Percentiles rank a stretch among this genome's conserved stretches.
Conservation (phyloP, 2,329 filamentous ascomycete genomes). For the Tolypocladium ovalisporum region DNA sequence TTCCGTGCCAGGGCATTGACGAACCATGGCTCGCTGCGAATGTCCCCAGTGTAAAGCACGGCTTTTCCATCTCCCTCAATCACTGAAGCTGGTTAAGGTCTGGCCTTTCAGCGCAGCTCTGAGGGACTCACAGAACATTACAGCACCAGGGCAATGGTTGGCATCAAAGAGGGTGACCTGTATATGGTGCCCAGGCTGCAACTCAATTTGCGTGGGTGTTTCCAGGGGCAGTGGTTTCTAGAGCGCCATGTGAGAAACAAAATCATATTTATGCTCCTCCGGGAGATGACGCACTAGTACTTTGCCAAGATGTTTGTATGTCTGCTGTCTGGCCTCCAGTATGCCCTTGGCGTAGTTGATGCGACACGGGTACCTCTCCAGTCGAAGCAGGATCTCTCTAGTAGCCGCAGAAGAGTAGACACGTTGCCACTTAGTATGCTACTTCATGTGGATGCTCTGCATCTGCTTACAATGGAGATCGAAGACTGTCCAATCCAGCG, state of each 20-base stretch:
- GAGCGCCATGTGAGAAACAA: background rate
- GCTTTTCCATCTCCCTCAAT: conserved; percentile 65
- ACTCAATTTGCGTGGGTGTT: conserved; percentile 65
- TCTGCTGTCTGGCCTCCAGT: conserved; percentile 61
- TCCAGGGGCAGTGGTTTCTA: conserved; percentile 73
- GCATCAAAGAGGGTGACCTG: conserved; percentile 80
- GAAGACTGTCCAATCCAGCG: conserved; percentile 63
- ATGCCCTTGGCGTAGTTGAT: conserved; percentile 73
- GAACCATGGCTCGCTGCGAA: conserved; percentile 80
- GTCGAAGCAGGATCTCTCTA: conserved; percentile 64
- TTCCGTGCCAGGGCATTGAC: conserved; percentile 62
- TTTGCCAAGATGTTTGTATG: conserved; percentile 64
- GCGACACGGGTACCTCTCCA: conserved; percentile 70
- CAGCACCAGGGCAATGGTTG: conserved; percentile 82
- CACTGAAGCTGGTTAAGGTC: conserved; percentile 29
- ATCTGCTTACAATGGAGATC: conserved; percentile 55
- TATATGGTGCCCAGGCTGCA: conserved; percentile 57
- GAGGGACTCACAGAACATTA: conserved; percentile 62
- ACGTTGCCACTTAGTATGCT: conserved; percentile 17
- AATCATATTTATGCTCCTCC: background rate
- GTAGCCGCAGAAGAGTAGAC: conserved; percentile 86
- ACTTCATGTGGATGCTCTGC: background rate
- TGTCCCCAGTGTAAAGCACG: conserved; percentile 80
- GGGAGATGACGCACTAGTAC: conserved; percentile 39
- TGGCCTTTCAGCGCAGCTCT: background rate